A percentile compares a stretch with the other conserved stretches of the same genome.
Evolutionary conservation across 2,329 filamentous ascomycete species (phyloP).

Genomic region (Fonsecaea nubica): DNA sequence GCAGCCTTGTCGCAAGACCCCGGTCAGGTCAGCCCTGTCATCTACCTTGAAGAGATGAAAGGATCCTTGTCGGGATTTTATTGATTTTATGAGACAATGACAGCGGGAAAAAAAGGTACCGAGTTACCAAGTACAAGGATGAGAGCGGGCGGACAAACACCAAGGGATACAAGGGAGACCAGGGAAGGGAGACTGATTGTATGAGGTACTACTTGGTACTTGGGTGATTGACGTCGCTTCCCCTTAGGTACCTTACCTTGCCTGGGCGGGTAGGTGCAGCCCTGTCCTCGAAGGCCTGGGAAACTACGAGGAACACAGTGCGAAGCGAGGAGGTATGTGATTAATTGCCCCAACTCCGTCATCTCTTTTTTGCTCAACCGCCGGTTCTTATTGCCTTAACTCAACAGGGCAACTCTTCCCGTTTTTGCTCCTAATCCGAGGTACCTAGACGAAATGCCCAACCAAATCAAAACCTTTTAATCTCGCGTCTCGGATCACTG

Average conservation of each 20-base stretch:
- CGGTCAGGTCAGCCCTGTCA: slow-evolving; percentile 13
- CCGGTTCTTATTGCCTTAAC: background rate
- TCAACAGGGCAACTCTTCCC: background rate
- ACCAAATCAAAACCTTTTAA: background rate
- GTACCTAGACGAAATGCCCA: no score
- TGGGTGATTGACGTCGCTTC: slow-evolving; percentile 7
- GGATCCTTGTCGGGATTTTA: background rate
- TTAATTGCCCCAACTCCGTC: no score
- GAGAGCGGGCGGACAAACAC: background rate
- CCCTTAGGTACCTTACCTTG: no score
- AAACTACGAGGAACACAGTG: no score
- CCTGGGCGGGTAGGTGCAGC: no score
- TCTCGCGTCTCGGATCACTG: slow-evolving; percentile 8
- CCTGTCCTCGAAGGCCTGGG: background rate
- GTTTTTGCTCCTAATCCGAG: background rate
- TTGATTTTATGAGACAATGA: no score
- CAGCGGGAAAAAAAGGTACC: no score
- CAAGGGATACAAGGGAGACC: no score
- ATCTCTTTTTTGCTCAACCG: background rate
- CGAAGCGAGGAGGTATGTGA: no score
- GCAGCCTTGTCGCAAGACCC: slow-evolving; percentile 15
- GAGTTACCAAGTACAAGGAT: background rate
- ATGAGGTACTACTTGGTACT: no score
- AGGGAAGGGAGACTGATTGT: no score
- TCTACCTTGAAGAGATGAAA: background rate